Evolutionary conservation across 2,329 filamentous ascomycete genomes (phyloP), one percentile per base, ranked within the genome.

Genomic region (Intubia oerlemansii): DNA sequence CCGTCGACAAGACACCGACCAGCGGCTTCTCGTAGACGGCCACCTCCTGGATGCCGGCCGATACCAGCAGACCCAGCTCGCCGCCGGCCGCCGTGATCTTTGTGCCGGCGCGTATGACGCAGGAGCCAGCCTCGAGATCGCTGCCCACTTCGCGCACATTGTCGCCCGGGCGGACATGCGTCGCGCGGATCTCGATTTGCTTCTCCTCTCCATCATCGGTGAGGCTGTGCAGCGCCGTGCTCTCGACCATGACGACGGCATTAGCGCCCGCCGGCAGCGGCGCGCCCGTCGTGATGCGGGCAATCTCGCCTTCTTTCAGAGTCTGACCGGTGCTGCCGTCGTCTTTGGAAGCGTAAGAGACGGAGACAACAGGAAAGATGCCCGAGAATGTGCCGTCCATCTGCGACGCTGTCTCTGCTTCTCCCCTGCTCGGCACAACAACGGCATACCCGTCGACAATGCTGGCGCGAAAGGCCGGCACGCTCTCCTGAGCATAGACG

Each of bases 361-460:
- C 62, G 1, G 78, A 74, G 1, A 75, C 71, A 10, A 98, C 85
- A 1, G 85, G 82, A 43, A 88, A 95, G 1, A 73, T 53, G 0
- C 85, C 84, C 41, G 75, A 79, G 27, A 79, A 64, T 27, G 62
- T 67, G 1, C 19, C 18, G n/a, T 7, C 22, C 10, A 3, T 13
- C 12, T 3, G 5, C 9, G 10, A 10, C 9, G 9, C 11, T 17
- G 2, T 18, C 10, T 14, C 5, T 16, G 8, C 12, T 5, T 18
- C 15, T 7, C 5, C n/a, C 0, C 5, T 18, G 17, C 54, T 52
- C 30, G 63, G 61, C 5, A 68, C 73, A 21, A 84, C 69, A 1
- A 91, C 66, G 3, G 88, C 88, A 44, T 98, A 98, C 1, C 88
- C 88, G 47, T 98, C 88, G 1, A 98, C 88, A 23, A 93, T 95